These are phyloP conservation scores for Colletotrichum sublineola DNA, from an alignment of 2,329 filamentous ascomycete genomes.

Conservation along the genomic window DNA sequence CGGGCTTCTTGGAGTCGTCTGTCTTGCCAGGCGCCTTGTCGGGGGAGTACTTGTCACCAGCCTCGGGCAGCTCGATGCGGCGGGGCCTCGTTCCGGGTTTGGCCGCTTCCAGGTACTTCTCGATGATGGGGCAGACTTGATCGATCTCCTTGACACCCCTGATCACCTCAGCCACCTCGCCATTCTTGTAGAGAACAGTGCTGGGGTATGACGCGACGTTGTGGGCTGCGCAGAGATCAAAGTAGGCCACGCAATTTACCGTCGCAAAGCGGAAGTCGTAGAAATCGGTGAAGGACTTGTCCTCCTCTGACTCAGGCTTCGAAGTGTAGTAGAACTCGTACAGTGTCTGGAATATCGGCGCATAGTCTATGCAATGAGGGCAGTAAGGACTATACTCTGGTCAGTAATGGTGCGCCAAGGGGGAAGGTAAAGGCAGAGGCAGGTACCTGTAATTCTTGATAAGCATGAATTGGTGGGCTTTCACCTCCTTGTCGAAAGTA, in stretches of 20 bases:
- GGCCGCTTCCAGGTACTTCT: conserved; percentile 80
- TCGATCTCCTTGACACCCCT: conserved; percentile 77
- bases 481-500: conserved; percentile 69
- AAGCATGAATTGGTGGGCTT: conserved; percentile 65
- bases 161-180: conserved; percentile 73
- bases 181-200: conserved; percentile 84
- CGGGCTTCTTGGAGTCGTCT: conserved; percentile 43
- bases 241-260: conserved; percentile 87
- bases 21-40: conserved; percentile 49
- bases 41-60: conserved; percentile 70
- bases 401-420: conserved; percentile 23
- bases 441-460: conserved; percentile 77
- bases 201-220: conserved; percentile 80
- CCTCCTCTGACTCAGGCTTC: conserved; percentile 70
- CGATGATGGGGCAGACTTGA: conserved; percentile 77
- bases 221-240: conserved; percentile 80
- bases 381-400: conserved; percentile 65
- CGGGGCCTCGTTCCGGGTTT: conserved; percentile 84
- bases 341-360: conserved; percentile 88
- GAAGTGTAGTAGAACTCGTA: conserved; percentile 97
- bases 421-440: conserved; percentile 13
- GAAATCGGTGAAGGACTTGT: conserved; percentile 78
- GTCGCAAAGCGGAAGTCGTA: conserved; percentile 92
- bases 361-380: conserved; percentile 82
- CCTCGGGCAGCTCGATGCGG: conserved; percentile 76